A percentile compares a stretch with the other conserved stretches of the same genome.
phyloP scores from a whole-genome alignment of 495 filamentous ascomycete species.

The Penicillium daleae region DNA sequence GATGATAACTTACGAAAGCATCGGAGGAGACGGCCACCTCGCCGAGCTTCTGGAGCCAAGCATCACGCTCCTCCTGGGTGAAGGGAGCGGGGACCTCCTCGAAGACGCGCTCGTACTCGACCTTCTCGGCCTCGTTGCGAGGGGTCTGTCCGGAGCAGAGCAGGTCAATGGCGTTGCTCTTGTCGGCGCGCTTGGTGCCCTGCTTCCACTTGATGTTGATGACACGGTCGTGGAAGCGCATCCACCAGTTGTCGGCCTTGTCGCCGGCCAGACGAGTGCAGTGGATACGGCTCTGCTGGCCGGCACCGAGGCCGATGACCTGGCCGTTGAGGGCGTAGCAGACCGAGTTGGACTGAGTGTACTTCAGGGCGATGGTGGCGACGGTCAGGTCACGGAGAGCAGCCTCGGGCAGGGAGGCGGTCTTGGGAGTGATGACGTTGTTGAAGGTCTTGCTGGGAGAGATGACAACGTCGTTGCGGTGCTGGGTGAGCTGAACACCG shows the following conservation, averaged over 20 bases:
- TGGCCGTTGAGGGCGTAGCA: constrained; percentile 97
- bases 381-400: constrained; percentile 91
- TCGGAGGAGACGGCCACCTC: constrained; percentile 89
- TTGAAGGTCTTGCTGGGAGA: constrained; percentile 80
- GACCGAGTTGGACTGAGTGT: constrained; percentile 97
- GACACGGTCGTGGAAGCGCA: constrained; percentile 90
- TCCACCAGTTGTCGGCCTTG: constrained; percentile 99
- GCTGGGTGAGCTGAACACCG: constrained; percentile 82
- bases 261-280: constrained; percentile 98
- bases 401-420: constrained; percentile 72
- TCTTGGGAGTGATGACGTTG: constrained; percentile 82
- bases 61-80: constrained; percentile 78
- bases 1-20: constrained; percentile 77
- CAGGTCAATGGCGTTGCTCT: constrained; percentile 96
- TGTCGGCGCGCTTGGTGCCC: constrained; percentile 92
- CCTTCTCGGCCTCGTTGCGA: constrained; percentile 74
- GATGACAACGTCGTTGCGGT: constrained; percentile 89
- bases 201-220: constrained; percentile 93
- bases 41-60: constrained; percentile 78
- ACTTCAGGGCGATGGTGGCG: constrained; percentile 95
- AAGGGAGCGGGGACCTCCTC: constrained; percentile 87
- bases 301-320: constrained; percentile 90
- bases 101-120: constrained; percentile 85
- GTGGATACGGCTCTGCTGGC: constrained; percentile 97
- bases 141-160: constrained; percentile 88